These are phyloP conservation scores for Penicillium sp. DNA, from an alignment of 2,329 filamentous ascomycete species.

Conservation along the genomic window DNA sequence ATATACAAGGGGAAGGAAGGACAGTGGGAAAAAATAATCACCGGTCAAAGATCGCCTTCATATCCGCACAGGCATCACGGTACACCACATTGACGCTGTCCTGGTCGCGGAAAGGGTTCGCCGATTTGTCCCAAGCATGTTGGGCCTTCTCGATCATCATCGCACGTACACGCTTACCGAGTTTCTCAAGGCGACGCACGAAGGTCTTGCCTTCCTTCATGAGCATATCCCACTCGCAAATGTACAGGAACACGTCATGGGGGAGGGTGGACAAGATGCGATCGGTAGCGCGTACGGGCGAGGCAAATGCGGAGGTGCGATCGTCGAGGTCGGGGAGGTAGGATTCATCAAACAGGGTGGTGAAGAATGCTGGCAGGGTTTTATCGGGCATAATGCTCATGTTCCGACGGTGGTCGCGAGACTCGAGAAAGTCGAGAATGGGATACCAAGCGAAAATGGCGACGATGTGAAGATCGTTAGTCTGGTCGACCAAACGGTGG, in stretches of 20 bases:
- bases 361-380: slow-evolving; percentile 53
- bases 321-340: slow-evolving; percentile 52
- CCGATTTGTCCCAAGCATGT: slow-evolving; percentile 55
- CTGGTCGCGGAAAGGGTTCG: slow-evolving; percentile 53
- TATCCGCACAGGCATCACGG: slow-evolving; percentile 47
- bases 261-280: slow-evolving; percentile 60
- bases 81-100: slow-evolving; percentile 47
- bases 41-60: slow-evolving; percentile 47
- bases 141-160: slow-evolving; percentile 51
- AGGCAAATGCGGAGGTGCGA: slow-evolving; percentile 62
- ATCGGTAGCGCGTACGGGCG: slow-evolving; percentile 60
- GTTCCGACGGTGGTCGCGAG: slow-evolving; percentile 61
- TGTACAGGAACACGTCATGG: slow-evolving; percentile 64
- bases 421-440: slow-evolving; percentile 64
- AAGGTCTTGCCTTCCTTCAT: slow-evolving; percentile 61
- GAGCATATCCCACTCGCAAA: slow-evolving; percentile 70
- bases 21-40: slow-evolving; percentile 5
- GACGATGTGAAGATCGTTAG: slow-evolving; percentile 54
- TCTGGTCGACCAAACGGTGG: slow-evolving; percentile 40
- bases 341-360: slow-evolving; percentile 53
- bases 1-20: background rate
- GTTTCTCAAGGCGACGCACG: slow-evolving; percentile 43
- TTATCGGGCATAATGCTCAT: slow-evolving; percentile 58
- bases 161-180: slow-evolving; percentile 50
- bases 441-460: slow-evolving; percentile 67